A percentile compares a stretch with the other conserved stretches of the same genome.
Conservation (phyloP, 371 early-diverging fungal species). For the Mortierella sp. region DNA sequence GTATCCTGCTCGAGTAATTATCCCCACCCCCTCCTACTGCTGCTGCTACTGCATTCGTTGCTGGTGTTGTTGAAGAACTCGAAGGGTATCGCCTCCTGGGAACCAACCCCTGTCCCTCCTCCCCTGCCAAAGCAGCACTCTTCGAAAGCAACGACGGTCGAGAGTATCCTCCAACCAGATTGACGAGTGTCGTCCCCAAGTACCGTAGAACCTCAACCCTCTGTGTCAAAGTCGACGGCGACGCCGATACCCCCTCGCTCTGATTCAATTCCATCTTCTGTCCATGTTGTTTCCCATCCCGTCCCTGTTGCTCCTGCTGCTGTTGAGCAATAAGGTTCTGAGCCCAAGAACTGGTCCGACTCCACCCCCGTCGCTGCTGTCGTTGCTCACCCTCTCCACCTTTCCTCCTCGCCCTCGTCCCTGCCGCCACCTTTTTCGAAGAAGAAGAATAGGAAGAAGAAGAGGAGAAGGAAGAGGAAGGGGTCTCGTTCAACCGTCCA, state of each 20-base stretch:
- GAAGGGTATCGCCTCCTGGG: background rate
- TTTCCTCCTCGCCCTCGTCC: background rate
- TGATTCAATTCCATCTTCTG: background rate
- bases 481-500: background rate
- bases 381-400: background rate
- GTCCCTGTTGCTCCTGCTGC: background rate
- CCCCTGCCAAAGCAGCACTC: background rate
- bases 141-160: background rate
- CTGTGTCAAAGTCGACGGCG: background rate
- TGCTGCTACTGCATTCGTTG: background rate
- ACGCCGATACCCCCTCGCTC: too few species aligned
- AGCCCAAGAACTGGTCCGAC: background rate
- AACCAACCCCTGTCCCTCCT: background rate
- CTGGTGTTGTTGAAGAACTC: too few species aligned
- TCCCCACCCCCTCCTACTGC: background rate
- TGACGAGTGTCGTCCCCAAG: background rate
- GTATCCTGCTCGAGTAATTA: constrained; percentile 16
- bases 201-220: background rate
- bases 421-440: background rate
- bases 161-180: background rate
- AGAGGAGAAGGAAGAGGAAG: background rate
- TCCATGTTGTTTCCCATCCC: background rate
- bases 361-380: background rate
- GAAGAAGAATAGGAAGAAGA: too few species aligned
- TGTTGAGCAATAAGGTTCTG: constrained; percentile 5